Conservation (phyloP, 2,329 filamentous ascomycete species). For the Clarireedia monteithiana region DNA sequence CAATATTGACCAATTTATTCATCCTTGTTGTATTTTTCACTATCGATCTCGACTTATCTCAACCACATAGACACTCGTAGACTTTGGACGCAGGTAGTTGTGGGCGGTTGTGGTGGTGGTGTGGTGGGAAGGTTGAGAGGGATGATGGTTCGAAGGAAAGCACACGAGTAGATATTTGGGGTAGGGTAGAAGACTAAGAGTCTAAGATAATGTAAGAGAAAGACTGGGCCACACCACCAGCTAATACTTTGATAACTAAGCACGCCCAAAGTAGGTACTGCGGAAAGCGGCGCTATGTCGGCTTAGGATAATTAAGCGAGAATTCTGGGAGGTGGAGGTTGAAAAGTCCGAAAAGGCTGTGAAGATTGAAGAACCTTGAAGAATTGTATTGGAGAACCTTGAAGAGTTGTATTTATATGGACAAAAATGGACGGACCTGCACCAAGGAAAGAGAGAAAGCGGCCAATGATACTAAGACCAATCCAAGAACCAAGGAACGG, state of each 20-base stretch:
- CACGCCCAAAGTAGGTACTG: background rate
- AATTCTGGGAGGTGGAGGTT: no score
- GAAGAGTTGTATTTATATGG: no score
- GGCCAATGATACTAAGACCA: no score
- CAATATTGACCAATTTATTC: constrained; percentile 66
- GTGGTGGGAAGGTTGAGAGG: background rate
- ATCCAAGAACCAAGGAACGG: no score
- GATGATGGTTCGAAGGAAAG: background rate
- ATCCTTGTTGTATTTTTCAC: constrained; percentile 37
- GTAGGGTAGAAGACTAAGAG: background rate
- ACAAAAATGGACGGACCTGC: no score
- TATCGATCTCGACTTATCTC: constrained; percentile 3
- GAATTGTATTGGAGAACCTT: no score
- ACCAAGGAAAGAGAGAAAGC: no score
- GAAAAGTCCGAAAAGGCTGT: no score
- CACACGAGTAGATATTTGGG: background rate
- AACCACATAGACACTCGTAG: background rate
- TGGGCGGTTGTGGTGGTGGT: background rate
- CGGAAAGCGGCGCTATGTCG: no score
- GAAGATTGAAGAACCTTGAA: no score
- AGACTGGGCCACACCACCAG: background rate
- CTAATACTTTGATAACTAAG: background rate
- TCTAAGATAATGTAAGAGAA: background rate
- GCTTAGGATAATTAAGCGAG: no score
- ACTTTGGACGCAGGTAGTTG: background rate